Base-by-base conservation (phyloP, 2,329 filamentous ascomycete species). In the Penicillium palitans region DNA sequence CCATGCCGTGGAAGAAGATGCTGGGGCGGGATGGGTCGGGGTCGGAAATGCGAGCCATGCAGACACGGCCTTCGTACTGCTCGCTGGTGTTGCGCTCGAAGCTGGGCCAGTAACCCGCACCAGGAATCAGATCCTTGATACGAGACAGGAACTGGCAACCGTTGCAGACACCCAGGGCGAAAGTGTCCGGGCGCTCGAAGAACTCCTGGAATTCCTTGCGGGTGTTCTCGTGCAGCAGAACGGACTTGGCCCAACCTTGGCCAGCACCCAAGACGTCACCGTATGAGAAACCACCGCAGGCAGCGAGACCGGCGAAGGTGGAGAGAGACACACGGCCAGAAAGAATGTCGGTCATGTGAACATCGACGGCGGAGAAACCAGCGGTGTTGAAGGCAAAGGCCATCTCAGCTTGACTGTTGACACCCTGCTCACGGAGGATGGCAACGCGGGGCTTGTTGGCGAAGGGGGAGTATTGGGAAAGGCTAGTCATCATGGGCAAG, bases 331-430 rank as follows among this genome's bases (percentile, higher is more conserved):
- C 87, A 17, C 90, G 89, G 12, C 86, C 87, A 25, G 91, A 87
- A 56, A 98, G 87, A 49, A 89, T 83, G 68, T 98, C 93, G 4
- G 90, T 95, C 95, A 99, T 98, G 81, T 97, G 93, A 1, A 98
- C 89, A 71, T 99, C 93, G 47, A 98, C 85, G 15, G 93, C 87
- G 50, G 92, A 88, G 79, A 98, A 98, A 39, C 93, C 93, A 44
- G 95, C 93, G 37, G 87, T 87, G 64, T 89, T 87, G 83, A 98
- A 98, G 49, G 93, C 92, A 71, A 96, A 98, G 1, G 95, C 95
- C 91, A 99, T 96, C 76, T 99, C 95, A n/a, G 91, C 88, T 69
- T 97, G 87, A 42, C 93, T 91, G 78, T 99, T 98, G 66, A 96
- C 91, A 73, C 95, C 95, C 75, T 97, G 92, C 76, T 98, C 95